Base-by-base conservation (phyloP, 768 basidiomycete species). In the Mycena vulgaris region DNA sequence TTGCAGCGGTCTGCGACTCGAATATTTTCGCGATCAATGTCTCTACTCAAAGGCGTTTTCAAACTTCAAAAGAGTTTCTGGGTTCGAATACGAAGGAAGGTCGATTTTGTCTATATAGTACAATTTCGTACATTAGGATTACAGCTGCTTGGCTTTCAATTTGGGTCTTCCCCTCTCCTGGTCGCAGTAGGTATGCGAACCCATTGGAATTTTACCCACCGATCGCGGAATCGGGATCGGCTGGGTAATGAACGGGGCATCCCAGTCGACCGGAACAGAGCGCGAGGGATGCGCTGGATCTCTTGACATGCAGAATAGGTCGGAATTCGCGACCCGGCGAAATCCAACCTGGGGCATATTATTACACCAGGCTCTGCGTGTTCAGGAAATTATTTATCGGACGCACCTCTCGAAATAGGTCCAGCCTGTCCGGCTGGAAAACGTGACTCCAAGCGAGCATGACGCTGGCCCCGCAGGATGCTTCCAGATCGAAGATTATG, bases 251-350 rank as follows among this genome's bases (percentile, higher is more conserved):
- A 59, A 61, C 0, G 56, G 49, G 1, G 70, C 70, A 27, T 68
- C 70, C 9, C 23, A 25, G 7, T 60, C 53, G 25, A 49, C 17
- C 17, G 66, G 5, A 16, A 71, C 35, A 17, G 27, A 17, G 40
- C 56, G 62, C 7, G 70, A 71, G 2, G 55, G 61, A 19, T 71
- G 70, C 6, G 27, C 14, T 1, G 55, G 5, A 1, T 64, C 11
- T 25, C 48, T 53, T 3, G 70, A 57, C 19, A 67, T 25, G 33
- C 70, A 62, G 39, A 71, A 71, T 13, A 68, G 58, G 14, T 28
- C 0, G 6, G 49, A 45, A 11, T 63, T 68, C 23, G 57, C 65
- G 4, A 71, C 55, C 23, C 70, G 70, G 16, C 70, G 70, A 42
- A 71, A 71, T 1, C 66, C 66, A 10, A n/a, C 40, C 70, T 71